These are phyloP conservation scores for Podospora australis DNA, from an alignment of 495 filamentous ascomycete genomes.

Conservation along the genomic window DNA sequence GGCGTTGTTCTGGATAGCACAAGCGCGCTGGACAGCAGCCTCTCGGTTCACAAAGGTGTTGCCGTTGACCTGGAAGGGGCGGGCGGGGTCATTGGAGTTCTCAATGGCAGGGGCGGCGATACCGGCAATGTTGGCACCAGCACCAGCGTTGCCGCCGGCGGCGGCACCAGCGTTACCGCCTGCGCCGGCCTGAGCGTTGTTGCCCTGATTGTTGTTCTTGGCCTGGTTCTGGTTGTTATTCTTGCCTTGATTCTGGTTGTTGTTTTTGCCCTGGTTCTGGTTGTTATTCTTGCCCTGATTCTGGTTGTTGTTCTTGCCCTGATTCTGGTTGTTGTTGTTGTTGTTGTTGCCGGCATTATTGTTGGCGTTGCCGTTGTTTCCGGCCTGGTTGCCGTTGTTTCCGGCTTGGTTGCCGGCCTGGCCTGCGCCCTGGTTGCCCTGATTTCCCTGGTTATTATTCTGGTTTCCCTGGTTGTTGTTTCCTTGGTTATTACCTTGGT, in stretches of 20 bases:
- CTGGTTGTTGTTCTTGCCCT: constrained; percentile 8
- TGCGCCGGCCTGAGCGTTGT: background rate
- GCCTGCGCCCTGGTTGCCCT: constrained; percentile 6
- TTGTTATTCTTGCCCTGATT: background rate
- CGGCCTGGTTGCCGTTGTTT: background rate
- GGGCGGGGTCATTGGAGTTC: constrained; percentile 34
- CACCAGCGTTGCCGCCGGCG: background rate
- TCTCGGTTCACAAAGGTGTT: constrained; percentile 41
- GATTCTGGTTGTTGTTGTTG: constrained; percentile 7
- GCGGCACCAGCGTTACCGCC: background rate
- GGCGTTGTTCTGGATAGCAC: constrained; percentile 45
- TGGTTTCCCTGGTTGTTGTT: constrained; percentile 11
- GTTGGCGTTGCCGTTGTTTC: constrained; percentile 7
- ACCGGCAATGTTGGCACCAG: constrained; percentile 24
- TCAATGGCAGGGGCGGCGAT: constrained; percentile 28
- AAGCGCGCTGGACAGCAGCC: constrained; percentile 37
- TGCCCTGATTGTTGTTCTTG: constrained; percentile 3
- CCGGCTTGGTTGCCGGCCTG: background rate
- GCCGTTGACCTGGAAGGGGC: constrained; percentile 47
- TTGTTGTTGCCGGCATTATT: constrained; percentile 6
- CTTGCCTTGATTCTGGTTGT: background rate
- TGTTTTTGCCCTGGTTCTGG: constrained; percentile 1
- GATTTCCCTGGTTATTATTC: constrained; percentile 9
- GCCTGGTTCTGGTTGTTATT: constrained; percentile 1
- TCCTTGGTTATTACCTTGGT: constrained; percentile 1